Percentiles rank a stretch among this genome's conserved stretches.
phyloP scores from a whole-genome alignment of 371 early-diverging fungal species.

The Mortierella polycephala region DNA sequence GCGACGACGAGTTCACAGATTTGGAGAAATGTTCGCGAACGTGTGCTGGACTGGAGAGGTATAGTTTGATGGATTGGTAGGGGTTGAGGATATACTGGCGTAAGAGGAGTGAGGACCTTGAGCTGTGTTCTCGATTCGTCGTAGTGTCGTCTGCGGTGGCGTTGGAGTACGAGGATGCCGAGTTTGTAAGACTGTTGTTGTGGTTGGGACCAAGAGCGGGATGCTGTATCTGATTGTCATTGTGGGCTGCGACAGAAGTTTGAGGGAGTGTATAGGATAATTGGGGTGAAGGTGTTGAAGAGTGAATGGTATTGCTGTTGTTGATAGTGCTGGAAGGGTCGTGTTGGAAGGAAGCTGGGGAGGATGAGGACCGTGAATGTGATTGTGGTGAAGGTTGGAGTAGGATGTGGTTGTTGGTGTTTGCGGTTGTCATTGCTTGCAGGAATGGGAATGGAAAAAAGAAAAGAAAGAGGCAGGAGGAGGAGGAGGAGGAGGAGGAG shows the following conservation, averaged over 20 bases:
- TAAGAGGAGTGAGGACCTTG: conserved; percentile 11
- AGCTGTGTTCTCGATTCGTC: conserved; percentile 8
- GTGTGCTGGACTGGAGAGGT: conserved; percentile 16
- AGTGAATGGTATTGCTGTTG: background rate
- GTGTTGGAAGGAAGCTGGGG: background rate
- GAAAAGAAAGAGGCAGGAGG: no score
- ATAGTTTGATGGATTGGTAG: conserved; percentile 21
- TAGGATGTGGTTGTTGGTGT: no score
- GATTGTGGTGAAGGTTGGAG: background rate
- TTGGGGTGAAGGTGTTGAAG: no score
- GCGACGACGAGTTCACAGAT: background rate
- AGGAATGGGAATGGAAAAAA: no score
- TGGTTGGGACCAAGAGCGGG: background rate
- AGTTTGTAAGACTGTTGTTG: background rate
- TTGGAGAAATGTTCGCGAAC: background rate
- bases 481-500: no score
- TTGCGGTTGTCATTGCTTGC: no score
- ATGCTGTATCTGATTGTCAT: no score
- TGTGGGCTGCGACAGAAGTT: no score
- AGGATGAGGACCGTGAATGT: conserved; percentile 2
- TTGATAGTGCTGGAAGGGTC: background rate
- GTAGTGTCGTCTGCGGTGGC: background rate
- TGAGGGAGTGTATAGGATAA: no score
- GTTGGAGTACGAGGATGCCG: background rate
- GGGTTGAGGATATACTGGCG: conserved; percentile 19